phyloP scores from a whole-genome alignment of 768 basidiomycete species.

The Lactarius indigo region DNA sequence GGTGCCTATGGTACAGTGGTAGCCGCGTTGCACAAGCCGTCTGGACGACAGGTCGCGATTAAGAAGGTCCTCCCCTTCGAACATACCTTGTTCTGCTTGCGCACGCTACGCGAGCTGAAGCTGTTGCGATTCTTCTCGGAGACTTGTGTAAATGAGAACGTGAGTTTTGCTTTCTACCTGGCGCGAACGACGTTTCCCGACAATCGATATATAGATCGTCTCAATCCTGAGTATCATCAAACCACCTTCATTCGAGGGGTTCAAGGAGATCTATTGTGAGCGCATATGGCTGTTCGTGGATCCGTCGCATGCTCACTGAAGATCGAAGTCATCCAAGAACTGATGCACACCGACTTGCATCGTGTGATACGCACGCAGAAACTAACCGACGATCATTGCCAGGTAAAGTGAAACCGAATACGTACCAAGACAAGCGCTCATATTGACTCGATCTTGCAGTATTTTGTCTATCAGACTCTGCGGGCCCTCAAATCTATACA shows the following conservation, averaged over 20 bases:
- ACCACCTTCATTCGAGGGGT: conserved; percentile 66
- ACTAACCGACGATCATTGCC: conserved; percentile 86
- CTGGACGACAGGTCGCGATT: conserved; percentile 84
- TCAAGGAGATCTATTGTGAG: conserved; percentile 86
- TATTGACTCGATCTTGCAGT: conserved; percentile 39
- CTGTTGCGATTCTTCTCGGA: conserved; percentile 82
- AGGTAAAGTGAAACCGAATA: conserved; percentile 41
- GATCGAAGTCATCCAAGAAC: conserved; percentile 68
- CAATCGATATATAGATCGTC: conserved; percentile 59
- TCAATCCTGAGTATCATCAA: conserved; percentile 90
- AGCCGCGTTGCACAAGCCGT: conserved; percentile 81
- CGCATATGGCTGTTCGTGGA: neutral
- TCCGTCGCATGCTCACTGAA: conserved; percentile 6
- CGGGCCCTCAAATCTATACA: conserved; percentile 88
- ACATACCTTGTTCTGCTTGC: conserved; percentile 86
- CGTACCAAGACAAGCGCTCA: neutral
- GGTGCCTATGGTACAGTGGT: conserved; percentile 90
- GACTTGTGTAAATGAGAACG: conserved; percentile 78
- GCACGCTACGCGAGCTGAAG: conserved; percentile 89
- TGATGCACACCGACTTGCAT: conserved; percentile 90
- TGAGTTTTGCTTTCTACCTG: conserved; percentile 32
- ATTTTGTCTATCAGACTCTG: conserved; percentile 81
- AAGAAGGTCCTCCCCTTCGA: conserved; percentile 96
- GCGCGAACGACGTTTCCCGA: conserved; percentile 10
- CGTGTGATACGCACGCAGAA: conserved; percentile 88